phyloP scores from a whole-genome alignment of 1,284 basidiomycete genomes.

The Stereum hirsutum region DNA sequence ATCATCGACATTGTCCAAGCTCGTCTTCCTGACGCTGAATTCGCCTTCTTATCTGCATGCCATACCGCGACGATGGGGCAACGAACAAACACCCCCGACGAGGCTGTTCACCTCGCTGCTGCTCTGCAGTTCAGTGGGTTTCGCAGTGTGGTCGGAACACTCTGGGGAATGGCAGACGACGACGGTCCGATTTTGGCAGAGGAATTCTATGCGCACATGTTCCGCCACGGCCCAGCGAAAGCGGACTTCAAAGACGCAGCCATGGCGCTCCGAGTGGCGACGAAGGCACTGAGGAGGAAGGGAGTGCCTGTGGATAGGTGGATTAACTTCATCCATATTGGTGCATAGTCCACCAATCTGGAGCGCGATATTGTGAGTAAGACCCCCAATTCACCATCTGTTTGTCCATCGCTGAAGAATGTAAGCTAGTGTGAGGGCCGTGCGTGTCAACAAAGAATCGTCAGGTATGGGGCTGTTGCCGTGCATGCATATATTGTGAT shows the following conservation, averaged over 20 bases:
- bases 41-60: constrained; percentile 10
- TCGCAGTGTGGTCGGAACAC: neutral
- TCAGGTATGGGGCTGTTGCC: no score
- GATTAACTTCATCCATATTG: neutral
- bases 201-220: neutral
- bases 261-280: neutral
- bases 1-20: constrained; percentile 3
- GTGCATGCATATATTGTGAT: no score
- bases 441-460: no score
- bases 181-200: constrained; percentile 1
- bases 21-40: constrained; percentile 4
- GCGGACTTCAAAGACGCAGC: neutral
- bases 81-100: neutral
- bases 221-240: neutral
- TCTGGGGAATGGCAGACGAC: constrained; percentile 2
- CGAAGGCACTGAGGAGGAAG: neutral
- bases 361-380: no score
- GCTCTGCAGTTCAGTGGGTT: neutral
- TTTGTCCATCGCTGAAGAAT: no score
- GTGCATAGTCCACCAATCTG: no score
- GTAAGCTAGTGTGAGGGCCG: no score
- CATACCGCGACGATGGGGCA: constrained; percentile 3
- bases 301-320: neutral
- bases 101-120: constrained; percentile 1
- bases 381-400: no score